Percentiles rank a stretch among this genome's conserved stretches.
Evolutionary conservation across 83 land plant genomes (phyloP).

Genomic region (Isoetes engelmannii): DNA sequence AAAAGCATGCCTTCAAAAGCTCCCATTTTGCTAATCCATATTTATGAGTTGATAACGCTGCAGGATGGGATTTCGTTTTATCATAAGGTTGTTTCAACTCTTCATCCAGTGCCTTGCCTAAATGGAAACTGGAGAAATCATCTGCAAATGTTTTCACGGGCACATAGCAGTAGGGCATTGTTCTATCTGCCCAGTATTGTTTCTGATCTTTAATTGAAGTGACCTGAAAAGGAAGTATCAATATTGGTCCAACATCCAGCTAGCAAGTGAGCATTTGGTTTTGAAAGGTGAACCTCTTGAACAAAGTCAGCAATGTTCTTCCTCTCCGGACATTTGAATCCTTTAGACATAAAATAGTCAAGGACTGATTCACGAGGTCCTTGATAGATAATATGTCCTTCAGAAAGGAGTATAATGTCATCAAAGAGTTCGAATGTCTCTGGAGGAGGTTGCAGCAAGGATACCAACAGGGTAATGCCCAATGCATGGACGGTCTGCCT

Average conservation of each 20-base stretch:
- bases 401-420: constrained; percentile 13
- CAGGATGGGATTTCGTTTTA: constrained; percentile 13
- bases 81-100: constrained; percentile 10
- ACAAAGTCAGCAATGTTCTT: constrained; percentile 9
- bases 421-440: constrained; percentile 6
- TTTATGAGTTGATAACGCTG: constrained; percentile 10
- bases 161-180: background rate
- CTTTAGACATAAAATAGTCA: background rate
- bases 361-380: constrained; percentile 14
- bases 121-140: background rate
- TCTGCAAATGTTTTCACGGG: constrained; percentile 9
- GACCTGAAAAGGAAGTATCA: background rate
- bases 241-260: no score
- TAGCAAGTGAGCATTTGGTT: background rate
- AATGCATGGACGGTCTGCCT: constrained; percentile 15
- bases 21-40: constrained; percentile 8
- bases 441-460: constrained; percentile 16
- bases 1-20: constrained; percentile 14
- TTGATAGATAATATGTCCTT: constrained; percentile 10
- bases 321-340: background rate
- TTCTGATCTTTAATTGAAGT: constrained; percentile 17
- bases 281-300: constrained; percentile 5
- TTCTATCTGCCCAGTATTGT: constrained; percentile 12
- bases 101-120: constrained; percentile 3
- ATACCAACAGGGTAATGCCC: constrained; percentile 17